Evolutionary conservation across 139 green algal genomes (phyloP), one percentile per base, ranked within the genome.

Genomic region (Chlamydomonas sp.): DNA sequence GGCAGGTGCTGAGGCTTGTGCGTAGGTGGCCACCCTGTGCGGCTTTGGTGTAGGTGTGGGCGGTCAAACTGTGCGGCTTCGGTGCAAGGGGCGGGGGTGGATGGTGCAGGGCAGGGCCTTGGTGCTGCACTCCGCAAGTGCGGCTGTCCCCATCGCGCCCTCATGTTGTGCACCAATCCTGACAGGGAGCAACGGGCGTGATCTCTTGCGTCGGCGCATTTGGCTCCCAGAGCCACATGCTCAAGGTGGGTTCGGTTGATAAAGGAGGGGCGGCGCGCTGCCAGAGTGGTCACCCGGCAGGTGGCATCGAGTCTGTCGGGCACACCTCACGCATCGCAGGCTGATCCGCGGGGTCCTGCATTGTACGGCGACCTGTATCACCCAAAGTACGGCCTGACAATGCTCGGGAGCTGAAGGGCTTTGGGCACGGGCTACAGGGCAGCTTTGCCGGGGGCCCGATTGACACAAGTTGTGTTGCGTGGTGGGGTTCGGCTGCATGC

Each of bases 131-230:
- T 49, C 31, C 31, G 31, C 31, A 49, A 49, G 31, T 49, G 31
- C 31, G 31, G 31, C 31, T 49, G 31, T 49, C 31, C 31, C 31
- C 31, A 49, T 49, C 31, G 31, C 31, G 31, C 31, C 31, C 31
- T 49, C 31, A 49, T 49, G 31, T 49, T 49, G 31, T 49, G 31
- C 31, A 49, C 31, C 31, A 49, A 49, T 49, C 31, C 31, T 49
- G 31, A 49, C 62, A 95, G 63, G 95, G 94, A 0, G 92, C 93
- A 0, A 59, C 92, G 0, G 96, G 93, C 0, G 95, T 96, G 1
- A 92, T 98, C 78, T 96, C 90, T 20, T 97, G 94, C 59, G 87
- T 99, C 15, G 97, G 97, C 5, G 94, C 79, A 5, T 99, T 99
- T 90, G 97, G 97, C 20, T 94, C 86, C 20, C 95, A 97, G 80